Percentiles rank a stretch among this genome's conserved stretches.
These are phyloP conservation scores for Pythium dissotocum DNA, from an alignment of 352 stramenopile species.

Conservation along the genomic window DNA sequence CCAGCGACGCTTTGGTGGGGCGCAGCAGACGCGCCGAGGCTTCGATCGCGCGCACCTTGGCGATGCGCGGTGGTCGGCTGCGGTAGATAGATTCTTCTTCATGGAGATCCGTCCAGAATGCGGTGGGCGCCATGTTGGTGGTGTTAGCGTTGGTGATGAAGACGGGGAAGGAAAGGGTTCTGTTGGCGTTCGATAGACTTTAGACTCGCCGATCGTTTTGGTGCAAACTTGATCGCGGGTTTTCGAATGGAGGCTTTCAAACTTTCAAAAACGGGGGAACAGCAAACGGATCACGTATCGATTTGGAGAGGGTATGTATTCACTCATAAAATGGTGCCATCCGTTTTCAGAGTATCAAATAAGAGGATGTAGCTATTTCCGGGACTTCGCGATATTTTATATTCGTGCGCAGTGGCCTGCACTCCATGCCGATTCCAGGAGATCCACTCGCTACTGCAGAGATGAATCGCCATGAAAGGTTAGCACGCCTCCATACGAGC, in stretches of 20 bases:
- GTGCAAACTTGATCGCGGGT: background rate
- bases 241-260: slow-evolving; percentile 24
- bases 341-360: slow-evolving; percentile 6
- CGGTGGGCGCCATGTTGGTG: slow-evolving; percentile 33
- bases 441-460: background rate
- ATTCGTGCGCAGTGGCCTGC: background rate
- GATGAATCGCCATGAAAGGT: slow-evolving; percentile 31
- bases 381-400: slow-evolving; percentile 9
- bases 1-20: slow-evolving; percentile 61
- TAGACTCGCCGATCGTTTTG: background rate
- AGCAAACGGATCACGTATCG: slow-evolving; percentile 1
- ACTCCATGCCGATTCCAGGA: background rate
- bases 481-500: background rate
- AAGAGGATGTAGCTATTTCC: slow-evolving; percentile 8
- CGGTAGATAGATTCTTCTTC: slow-evolving; percentile 53
- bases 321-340: slow-evolving; percentile 9
- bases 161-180: background rate
- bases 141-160: slow-evolving; percentile 7
- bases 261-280: slow-evolving; percentile 34
- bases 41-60: slow-evolving; percentile 56
- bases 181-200: slow-evolving; percentile 4
- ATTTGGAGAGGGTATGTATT: background rate
- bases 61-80: slow-evolving; percentile 40
- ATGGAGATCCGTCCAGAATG: slow-evolving; percentile 28
- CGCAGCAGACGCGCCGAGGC: slow-evolving; percentile 59